phyloP scores from a whole-genome alignment of 2,329 filamentous ascomycete species.

The Harringtonia aguacate region DNA sequence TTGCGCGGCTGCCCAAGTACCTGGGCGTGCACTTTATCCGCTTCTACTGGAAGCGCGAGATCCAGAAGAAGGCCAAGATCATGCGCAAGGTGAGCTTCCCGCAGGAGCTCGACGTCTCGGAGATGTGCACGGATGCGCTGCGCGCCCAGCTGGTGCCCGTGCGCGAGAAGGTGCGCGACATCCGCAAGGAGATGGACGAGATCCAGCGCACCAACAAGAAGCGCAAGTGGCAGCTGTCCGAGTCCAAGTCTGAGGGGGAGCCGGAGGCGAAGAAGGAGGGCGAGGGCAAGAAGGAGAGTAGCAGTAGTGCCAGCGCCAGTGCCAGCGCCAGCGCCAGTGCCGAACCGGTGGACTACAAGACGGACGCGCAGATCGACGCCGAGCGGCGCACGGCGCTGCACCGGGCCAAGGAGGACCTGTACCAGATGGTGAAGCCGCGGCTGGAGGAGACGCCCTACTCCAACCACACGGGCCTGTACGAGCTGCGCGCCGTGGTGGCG shows the following conservation, averaged over 20 bases:
- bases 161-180: conserved; percentile 91
- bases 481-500: conserved; percentile 86
- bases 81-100: conserved; percentile 98
- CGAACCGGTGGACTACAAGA: conserved; percentile 73
- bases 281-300: conserved; percentile 20
- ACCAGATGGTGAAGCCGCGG: conserved; percentile 63
- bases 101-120: conserved; percentile 80
- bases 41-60: conserved; percentile 95
- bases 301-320: conserved; percentile 27
- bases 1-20: conserved; percentile 86
- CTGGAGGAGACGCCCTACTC: conserved; percentile 68
- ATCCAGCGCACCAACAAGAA: conserved; percentile 85
- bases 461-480: conserved; percentile 91
- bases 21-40: conserved; percentile 94
- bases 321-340: conserved; percentile 48
- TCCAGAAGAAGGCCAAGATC: conserved; percentile 98
- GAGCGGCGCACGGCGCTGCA: conserved; percentile 69
- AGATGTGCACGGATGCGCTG: conserved; percentile 90
- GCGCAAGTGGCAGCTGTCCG: conserved; percentile 53
- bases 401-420: conserved; percentile 78
- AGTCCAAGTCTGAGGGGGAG: conserved; percentile 29
- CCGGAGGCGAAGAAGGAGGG: not conserved
- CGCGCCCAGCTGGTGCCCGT: conserved; percentile 76
- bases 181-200: conserved; percentile 91
- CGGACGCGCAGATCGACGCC: conserved; percentile 82